Evolutionary conservation across 2,329 filamentous ascomycete species (phyloP), one percentile per base, ranked within the genome.

Genomic region (Aspergillus calidoustus): DNA sequence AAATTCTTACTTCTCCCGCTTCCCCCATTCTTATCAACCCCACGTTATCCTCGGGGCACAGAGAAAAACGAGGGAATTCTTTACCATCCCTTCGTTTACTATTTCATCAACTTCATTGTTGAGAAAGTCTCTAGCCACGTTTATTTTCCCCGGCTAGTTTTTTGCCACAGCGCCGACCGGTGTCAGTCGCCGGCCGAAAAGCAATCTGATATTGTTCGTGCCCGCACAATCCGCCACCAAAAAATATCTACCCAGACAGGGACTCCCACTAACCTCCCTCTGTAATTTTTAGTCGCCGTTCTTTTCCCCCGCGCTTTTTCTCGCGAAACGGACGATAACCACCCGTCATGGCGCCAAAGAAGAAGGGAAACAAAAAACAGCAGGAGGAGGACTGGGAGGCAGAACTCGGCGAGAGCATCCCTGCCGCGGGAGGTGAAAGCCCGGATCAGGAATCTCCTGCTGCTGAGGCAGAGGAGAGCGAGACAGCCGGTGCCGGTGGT

Each of bases 351-450:
- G 82, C 93, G 74, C 93, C 93, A 65, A 97, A 97, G 84, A 96
- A 95, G 86, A 97, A 97, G 87, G 90, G 89, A 77, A 91, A 89
- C 80, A 96, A 94, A 84, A 89, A 88, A 77, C 87, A 84, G 77
- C 87, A 84, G 75, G 87, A 91, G 75, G 92, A 97, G 74, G 92
- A 97, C 84, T 97, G 94, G 94, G 95, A 98, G 79, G 89, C 91
- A 59, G 93, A 97, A 66, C 84, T 97, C 59, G 93, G 93, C 72
- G 94, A 97, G 81, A 82, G 84, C 64, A 82, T 84, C 55, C 80
- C 86, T 63, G 79, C 80, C 56, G 77, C 79, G 62, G 79, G 82
- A 62, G 75, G 77, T 48, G 75, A 75, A 52, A 78, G 84, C 43
- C 81, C 80, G 15, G 52, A 59, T 41, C 79, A 80, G 54, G 69